phyloP scores from a whole-genome alignment of 441 rosid species.

The Aquilaria agallochum region DNA sequence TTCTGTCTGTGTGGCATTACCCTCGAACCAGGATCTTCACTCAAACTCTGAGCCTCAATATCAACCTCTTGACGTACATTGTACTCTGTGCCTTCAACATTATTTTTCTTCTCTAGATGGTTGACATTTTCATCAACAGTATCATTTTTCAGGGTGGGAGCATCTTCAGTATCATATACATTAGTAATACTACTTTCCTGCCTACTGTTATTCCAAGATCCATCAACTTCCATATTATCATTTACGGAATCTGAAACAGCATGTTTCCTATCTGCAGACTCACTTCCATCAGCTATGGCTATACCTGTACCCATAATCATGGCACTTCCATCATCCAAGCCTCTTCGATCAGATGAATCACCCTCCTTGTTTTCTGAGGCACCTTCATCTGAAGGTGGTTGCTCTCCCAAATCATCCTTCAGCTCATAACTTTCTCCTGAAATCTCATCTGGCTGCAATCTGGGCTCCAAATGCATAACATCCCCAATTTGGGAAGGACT shows the following conservation, averaged over 20 bases:
- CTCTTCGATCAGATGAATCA: slow-evolving; percentile 35
- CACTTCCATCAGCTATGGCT: slow-evolving; percentile 24
- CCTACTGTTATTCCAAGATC: slow-evolving; percentile 28
- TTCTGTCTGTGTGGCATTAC: slow-evolving; percentile 21
- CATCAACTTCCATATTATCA: slow-evolving; percentile 23
- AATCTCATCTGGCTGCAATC: slow-evolving; percentile 28
- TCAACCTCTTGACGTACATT: slow-evolving; percentile 17
- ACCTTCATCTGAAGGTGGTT: slow-evolving; percentile 37
- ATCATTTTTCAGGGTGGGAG: slow-evolving; percentile 24
- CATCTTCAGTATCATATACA: slow-evolving; percentile 32
- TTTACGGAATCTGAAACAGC: slow-evolving; percentile 23
- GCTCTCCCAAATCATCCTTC: slow-evolving; percentile 34
- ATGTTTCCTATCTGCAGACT: slow-evolving; percentile 17
- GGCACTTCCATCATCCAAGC: slow-evolving; percentile 27
- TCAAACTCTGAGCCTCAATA: slow-evolving; percentile 20
- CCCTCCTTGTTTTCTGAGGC: slow-evolving; percentile 27
- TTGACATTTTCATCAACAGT: slow-evolving; percentile 19
- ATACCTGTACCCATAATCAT: slow-evolving; percentile 21
- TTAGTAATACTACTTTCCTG: slow-evolving; percentile 29
- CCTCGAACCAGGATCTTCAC: slow-evolving; percentile 25
- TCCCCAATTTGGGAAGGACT: slow-evolving; percentile 34
- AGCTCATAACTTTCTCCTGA: slow-evolving; percentile 31
- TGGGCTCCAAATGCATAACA: slow-evolving; percentile 28
- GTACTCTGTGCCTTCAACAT: slow-evolving; percentile 17
- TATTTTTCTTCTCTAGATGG: slow-evolving; percentile 21